These are phyloP conservation scores for Pterocarpus macrocarpus DNA, from an alignment of 306 rosid genomes.

Conservation along the genomic window DNA sequence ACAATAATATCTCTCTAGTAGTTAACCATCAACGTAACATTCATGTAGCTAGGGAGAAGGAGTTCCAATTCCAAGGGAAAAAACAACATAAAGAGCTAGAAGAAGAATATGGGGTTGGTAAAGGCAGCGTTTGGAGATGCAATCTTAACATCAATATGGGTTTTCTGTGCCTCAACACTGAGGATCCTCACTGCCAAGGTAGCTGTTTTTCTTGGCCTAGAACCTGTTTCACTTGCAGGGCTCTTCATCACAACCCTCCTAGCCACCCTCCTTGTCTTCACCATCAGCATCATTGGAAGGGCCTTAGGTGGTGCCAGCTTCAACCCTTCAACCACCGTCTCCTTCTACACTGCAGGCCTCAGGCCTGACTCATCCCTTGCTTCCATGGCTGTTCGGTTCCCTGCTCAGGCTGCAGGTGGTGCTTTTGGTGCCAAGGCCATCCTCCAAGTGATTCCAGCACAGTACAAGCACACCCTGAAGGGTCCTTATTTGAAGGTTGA, in stretches of 20 bases:
- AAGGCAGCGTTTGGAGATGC: conserved; percentile 58
- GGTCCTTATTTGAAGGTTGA: conserved; percentile 76
- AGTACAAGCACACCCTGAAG: conserved; percentile 51
- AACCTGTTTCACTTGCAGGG: conserved; percentile 47
- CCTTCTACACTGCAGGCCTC: conserved; percentile 41
- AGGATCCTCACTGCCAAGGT: conserved; percentile 49
- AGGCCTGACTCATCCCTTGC: conserved; percentile 45
- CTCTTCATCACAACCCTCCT: conserved; percentile 57
- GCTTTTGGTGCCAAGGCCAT: conserved; percentile 26
- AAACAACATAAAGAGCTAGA: not conserved
- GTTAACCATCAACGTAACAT: not conserved
- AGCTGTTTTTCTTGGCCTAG: conserved; percentile 47
- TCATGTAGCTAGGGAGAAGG: no score
- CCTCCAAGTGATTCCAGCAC: conserved; percentile 31
- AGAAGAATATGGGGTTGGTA: conserved; percentile 46
- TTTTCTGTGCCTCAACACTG: conserved; percentile 53
- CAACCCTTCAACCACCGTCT: conserved; percentile 43
- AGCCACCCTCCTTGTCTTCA: conserved; percentile 43
- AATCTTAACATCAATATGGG: conserved; percentile 58
- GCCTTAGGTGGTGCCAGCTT: conserved; percentile 53
- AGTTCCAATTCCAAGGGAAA: not conserved
- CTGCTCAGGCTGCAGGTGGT: conserved; percentile 38
- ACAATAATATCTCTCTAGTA: not conserved
- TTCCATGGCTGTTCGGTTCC: conserved; percentile 33
- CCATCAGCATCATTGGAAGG: conserved; percentile 52